Evolutionary conservation across 208 protist genomes (phyloP).

Genomic region (Acanthamoeba castellanii): DNA sequence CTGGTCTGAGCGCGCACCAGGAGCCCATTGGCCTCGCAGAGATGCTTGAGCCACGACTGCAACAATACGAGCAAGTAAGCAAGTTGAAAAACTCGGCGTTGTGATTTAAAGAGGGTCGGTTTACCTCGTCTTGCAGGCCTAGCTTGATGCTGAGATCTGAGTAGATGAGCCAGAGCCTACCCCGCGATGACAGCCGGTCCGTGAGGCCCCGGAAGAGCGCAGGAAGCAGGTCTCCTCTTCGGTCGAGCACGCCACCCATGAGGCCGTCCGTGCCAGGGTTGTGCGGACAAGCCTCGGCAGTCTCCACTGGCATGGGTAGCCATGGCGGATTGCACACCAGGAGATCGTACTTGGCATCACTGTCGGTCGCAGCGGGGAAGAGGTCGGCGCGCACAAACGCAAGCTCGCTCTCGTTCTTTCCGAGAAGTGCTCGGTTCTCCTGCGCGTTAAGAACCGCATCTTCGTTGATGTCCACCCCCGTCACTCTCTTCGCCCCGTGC

Average conservation of each 20-base stretch:
- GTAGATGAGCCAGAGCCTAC: constrained; percentile 51
- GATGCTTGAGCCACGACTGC: background rate
- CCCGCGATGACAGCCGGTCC: background rate
- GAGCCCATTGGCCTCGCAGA: background rate
- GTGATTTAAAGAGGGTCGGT: background rate
- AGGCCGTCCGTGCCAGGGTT: background rate
- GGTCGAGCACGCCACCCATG: constrained; percentile 43
- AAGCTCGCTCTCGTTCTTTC: background rate
- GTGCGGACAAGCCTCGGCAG: background rate
- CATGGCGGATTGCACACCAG: constrained; percentile 65
- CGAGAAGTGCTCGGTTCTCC: background rate
- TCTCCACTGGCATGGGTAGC: background rate
- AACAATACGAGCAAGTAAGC: background rate
- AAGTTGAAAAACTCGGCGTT: too few relatives aligned
- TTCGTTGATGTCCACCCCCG: constrained; percentile 30
- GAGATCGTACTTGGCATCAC: constrained; percentile 4
- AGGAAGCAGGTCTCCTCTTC: background rate
- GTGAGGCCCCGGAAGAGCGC: background rate
- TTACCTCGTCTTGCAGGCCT: constrained; percentile 7
- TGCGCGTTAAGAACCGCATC: constrained; percentile 16
- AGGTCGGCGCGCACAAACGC: constrained; percentile 3
- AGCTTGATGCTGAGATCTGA: background rate
- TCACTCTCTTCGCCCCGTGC: background rate
- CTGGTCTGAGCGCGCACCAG: background rate
- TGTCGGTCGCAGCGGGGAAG: background rate